These are phyloP conservation scores for Eragrostis nindensis DNA, from an alignment of 176 grass and related monocot species.

Conservation along the genomic window DNA sequence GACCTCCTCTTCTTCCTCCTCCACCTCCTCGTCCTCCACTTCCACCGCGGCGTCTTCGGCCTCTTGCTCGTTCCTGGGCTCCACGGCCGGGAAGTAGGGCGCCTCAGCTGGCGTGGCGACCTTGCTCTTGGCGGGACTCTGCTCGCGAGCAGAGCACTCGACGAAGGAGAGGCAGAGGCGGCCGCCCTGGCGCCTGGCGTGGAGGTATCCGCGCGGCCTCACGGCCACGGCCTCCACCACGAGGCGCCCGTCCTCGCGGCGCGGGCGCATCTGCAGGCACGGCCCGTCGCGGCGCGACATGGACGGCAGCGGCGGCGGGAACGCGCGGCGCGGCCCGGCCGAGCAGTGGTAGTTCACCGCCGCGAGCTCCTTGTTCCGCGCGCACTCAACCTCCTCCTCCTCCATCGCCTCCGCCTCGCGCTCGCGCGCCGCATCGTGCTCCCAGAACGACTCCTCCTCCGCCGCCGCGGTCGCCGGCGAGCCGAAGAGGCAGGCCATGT, in stretches of 20 bases:
- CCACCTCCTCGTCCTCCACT: slow-evolving; percentile 27
- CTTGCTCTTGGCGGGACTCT: slow-evolving; percentile 13
- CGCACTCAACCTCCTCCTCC: background rate
- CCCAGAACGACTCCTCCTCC: slow-evolving; percentile 16
- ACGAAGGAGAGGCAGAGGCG: slow-evolving; percentile 86
- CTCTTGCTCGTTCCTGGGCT: slow-evolving; percentile 32
- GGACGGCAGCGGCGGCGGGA: slow-evolving; percentile 85
- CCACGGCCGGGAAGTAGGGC: slow-evolving; percentile 28
- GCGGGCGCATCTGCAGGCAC: slow-evolving; percentile 74
- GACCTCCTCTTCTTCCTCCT: slow-evolving; percentile 77
- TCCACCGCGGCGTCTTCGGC: slow-evolving; percentile 39
- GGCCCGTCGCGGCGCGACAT: slow-evolving; percentile 70
- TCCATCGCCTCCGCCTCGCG: background rate
- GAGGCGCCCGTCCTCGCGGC: slow-evolving; percentile 74
- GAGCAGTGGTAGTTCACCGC: slow-evolving; percentile 86
- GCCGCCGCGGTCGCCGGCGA: background rate
- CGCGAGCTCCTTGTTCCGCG: slow-evolving; percentile 24
- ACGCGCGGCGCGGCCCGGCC: slow-evolving; percentile 39
- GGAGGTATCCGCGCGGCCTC: slow-evolving; percentile 79
- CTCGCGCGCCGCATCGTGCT: slow-evolving; percentile 6
- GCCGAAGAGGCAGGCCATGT: slow-evolving; percentile 30
- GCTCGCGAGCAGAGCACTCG: slow-evolving; percentile 45
- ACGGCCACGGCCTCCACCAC: slow-evolving; percentile 73
- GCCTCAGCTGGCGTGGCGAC: background rate
- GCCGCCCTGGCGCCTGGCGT: slow-evolving; percentile 65